Percentiles rank a stretch among this genome's conserved stretches.
Conservation (phyloP, 306 rosid species). For the Abrus pulchellus region DNA sequence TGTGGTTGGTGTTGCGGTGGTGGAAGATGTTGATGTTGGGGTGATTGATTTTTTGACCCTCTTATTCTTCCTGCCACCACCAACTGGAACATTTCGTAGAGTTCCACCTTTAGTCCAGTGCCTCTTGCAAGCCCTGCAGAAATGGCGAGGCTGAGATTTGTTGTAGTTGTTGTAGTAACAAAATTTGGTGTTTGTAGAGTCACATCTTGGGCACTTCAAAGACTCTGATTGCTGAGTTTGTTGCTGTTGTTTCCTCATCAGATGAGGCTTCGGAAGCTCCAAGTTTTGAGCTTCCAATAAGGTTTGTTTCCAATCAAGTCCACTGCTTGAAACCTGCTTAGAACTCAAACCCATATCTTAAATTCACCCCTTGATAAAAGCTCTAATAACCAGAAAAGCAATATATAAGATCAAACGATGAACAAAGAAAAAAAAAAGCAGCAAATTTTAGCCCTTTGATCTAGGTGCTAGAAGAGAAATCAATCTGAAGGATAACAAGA, state of each 20-base stretch:
- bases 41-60: conserved; percentile 57
- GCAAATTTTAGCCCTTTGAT: conserved; percentile 52
- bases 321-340: conserved; percentile 78
- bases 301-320: conserved; percentile 73
- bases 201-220: conserved; percentile 91
- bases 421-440: background rate
- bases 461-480: conserved; percentile 58
- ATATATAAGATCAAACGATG: background rate
- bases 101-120: conserved; percentile 99
- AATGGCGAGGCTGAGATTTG: conserved; percentile 92
- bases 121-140: conserved; percentile 93
- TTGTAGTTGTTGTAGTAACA: conserved; percentile 99
- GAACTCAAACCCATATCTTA: conserved; percentile 88
- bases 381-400: background rate
- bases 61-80: conserved; percentile 89
- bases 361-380: conserved; percentile 5
- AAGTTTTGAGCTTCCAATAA: conserved; percentile 65
- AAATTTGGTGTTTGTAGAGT: conserved; percentile 88
- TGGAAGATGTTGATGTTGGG: conserved; percentile 40
- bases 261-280: conserved; percentile 65
- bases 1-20: conserved; percentile 2
- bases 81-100: conserved; percentile 92
- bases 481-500: conserved; percentile 55
- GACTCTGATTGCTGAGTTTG: conserved; percentile 61
- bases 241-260: conserved; percentile 51